Conservation (phyloP, 1,284 basidiomycete species). For the Marasmius oreades region DNA sequence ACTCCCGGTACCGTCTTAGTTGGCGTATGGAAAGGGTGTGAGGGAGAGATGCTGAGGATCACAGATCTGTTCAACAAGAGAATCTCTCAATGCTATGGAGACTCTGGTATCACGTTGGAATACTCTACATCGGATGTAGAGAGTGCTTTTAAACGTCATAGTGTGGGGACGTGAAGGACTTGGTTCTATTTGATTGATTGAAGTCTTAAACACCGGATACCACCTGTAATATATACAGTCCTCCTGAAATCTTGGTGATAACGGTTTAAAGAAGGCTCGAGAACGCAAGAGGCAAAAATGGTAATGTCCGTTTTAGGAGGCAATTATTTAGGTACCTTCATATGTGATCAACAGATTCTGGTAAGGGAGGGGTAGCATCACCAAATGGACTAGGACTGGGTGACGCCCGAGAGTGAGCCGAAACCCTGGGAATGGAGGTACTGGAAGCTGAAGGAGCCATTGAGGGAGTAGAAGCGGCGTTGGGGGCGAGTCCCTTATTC, state of each 20-base stretch:
- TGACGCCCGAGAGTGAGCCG: conserved; percentile 11
- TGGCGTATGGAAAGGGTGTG: conserved; percentile 86
- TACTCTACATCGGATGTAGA: conserved; percentile 78
- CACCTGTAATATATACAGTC: neutral
- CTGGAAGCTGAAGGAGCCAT: conserved; percentile 16
- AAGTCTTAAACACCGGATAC: neutral
- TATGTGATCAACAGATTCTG: conserved; percentile 28
- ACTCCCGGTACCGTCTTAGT: conserved; percentile 68
- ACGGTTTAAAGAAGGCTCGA: neutral
- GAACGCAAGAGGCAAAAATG: neutral
- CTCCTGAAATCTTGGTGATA: neutral
- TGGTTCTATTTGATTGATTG: conserved; percentile 12
- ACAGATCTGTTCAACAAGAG: conserved; percentile 66
- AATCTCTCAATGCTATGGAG: conserved; percentile 76
- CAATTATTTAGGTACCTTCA: neutral
- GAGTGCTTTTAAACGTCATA: conserved; percentile 67
- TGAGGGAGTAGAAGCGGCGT: conserved; percentile 11
- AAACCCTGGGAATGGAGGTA: conserved; percentile 15
- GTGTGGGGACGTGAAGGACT: conserved; percentile 40
- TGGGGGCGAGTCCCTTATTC: neutral
- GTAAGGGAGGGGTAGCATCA: conserved; percentile 25
- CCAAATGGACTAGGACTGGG: neutral
- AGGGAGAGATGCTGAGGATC: conserved; percentile 73
- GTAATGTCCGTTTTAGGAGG: neutral
- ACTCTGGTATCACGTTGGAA: conserved; percentile 68